Evolutionary conservation across 2,329 filamentous ascomycete species (phyloP), one percentile per base, ranked within the genome.

Genomic region (Aureobasidium sp.): DNA sequence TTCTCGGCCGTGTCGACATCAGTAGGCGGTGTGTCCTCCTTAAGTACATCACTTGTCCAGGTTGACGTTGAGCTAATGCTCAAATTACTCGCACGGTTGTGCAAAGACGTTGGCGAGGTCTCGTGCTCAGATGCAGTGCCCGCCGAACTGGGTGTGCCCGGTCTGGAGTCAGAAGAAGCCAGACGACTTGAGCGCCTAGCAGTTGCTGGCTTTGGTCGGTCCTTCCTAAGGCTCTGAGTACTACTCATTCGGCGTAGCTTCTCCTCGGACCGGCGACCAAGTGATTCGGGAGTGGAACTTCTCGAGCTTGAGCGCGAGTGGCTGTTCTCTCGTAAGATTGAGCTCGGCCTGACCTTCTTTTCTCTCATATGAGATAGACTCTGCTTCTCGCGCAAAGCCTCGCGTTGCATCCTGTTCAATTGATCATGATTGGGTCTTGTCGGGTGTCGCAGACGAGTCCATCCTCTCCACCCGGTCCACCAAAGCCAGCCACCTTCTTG

Each of bases 391-490:
- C 53, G 61, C 13, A 63, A 41, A 32, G 57, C 44, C 20, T 60
- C 57, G 46, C 57, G 57, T 32, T 60, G 57, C 9, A 62, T 17
- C 26, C 52, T 60, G 29, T 26, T 39, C 6, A 39, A 43, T 60
- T 37, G 59, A 52, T 53, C 61, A 36, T 56, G 57, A 10, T 59
- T 44, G 24, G 44, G 29, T 41, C 47, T 62, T 24, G 27, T 62
- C 7, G 44, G 57, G 24, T 50, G 44, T 34, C 69, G 68, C 12
- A 73, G 61, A 48, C 65, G 75, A 69, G 68, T 75, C 77, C 78
- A 80, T 29, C 79, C 82, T 37, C 83, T 78, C 82, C 88, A 90
- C 0, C 90, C 89, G 1, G 90, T 84, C 88, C 92, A 95, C 91
- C 91, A 95, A 39, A 95, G 78, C 86, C 88, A 91, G 44, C 87